Base-by-base conservation (phyloP, 306 rosid genomes). In the Vachellia collinsii region DNA sequence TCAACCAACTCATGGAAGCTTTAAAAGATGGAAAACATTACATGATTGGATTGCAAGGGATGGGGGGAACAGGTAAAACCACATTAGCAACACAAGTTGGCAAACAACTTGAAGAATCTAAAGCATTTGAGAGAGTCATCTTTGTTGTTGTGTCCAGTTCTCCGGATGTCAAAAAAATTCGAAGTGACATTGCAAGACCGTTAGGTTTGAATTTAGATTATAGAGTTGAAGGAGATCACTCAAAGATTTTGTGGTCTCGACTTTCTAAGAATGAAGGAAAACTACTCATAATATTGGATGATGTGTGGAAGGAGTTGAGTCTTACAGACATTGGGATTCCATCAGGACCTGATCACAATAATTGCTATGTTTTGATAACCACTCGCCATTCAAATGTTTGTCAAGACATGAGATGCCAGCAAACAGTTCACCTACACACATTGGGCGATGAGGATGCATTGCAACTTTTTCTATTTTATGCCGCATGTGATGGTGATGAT, bases 291-390 rank as follows among this genome's bases (percentile, higher is more conserved):
- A 61, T 61, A 61, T 34, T 61, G 4, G 67, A 61, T 4, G 39
- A 61, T 11, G 39, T 61, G 37, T 58, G 64, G 64, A 36, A 8
- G 22, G 3, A 58, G 36, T 13, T 58, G 7, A 2, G 20, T 8
- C 38, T 80, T 16, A 46, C 8, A 8, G 34, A 11, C 12, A 36
- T 76, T 34, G 87, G 84, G 54, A 71, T 84, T 50, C 84, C 87
- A 1, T 70, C n/a, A 0, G 0, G 19, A 1, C 14, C 36, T 10
- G 22, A 80, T 4, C 75, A 22, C 20, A 59, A 5, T 6, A 41
- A 46, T 1, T 80, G 77, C 17, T 62, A 46, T 37, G 48, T 84
- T 19, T 39, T 84, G 7, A 20, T 84, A 6, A 54, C 82, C 13
- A 80, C 80, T 1, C 66, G 87, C 7, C 17, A 38, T 11, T 16